Conservation (phyloP, 345 rosid species). For the Kernera saxatilis region DNA sequence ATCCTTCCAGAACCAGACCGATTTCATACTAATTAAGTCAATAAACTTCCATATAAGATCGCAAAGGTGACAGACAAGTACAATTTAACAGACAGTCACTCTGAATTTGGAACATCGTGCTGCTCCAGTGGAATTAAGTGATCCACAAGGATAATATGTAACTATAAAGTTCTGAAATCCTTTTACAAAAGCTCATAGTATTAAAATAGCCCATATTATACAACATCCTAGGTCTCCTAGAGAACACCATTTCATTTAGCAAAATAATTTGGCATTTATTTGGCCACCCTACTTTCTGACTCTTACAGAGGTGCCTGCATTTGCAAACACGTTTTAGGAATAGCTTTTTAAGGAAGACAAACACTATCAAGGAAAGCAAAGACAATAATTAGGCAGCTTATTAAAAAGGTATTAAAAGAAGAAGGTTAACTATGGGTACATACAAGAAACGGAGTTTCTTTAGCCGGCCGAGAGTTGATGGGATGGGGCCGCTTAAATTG, state of each 20-base stretch:
- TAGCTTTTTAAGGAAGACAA: neutral
- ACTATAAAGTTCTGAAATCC: neutral
- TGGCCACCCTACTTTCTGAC: neutral
- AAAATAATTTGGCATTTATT: neutral
- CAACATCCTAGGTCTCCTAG: neutral
- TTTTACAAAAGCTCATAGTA: neutral
- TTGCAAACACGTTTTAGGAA: neutral
- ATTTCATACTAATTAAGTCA: neutral
- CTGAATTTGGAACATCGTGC: neutral
- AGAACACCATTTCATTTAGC: neutral
- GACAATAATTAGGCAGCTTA: neutral
- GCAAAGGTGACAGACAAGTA: neutral
- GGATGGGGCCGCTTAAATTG: constrained; percentile 51
- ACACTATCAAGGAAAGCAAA: neutral
- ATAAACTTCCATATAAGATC: neutral
- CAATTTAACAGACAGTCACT: neutral
- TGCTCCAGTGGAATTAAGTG: neutral
- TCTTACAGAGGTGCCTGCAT: neutral
- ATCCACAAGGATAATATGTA: neutral
- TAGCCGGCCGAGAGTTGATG: constrained; percentile 53
- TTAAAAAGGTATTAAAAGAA: neutral
- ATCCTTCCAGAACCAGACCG: neutral
- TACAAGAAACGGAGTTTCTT: constrained; percentile 70
- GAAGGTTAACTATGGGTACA: constrained; percentile 20
- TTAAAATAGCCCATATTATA: neutral